These are phyloP conservation scores for Teratosphaeria epicoccoides DNA, from an alignment of 2,329 filamentous ascomycete genomes.

Conservation along the genomic window DNA sequence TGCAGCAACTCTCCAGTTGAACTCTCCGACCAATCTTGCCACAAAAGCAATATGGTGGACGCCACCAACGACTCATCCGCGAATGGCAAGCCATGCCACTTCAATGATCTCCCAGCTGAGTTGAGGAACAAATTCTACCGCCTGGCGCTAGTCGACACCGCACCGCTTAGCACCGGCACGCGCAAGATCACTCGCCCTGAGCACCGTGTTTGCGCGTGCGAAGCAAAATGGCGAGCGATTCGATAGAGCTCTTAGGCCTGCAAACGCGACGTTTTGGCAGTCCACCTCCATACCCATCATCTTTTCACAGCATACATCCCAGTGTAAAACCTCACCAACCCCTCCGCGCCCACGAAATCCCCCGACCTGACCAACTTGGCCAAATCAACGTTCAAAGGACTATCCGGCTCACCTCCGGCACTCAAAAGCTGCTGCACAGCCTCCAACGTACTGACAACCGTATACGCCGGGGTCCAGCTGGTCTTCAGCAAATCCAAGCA, in stretches of 20 bases:
- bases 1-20: too few relatives aligned
- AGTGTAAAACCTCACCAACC: constrained; percentile 63
- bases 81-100: neutral
- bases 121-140: neutral
- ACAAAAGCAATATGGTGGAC: too few relatives aligned
- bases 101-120: neutral
- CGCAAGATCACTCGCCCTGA: too few relatives aligned
- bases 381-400: constrained; percentile 68
- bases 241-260: too few relatives aligned
- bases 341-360: constrained; percentile 56
- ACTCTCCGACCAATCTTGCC: neutral
- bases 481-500: constrained; percentile 76
- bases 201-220: too few relatives aligned
- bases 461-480: constrained; percentile 78
- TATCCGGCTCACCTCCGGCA: constrained; percentile 54
- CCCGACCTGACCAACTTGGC: constrained; percentile 59
- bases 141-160: neutral
- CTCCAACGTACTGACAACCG: constrained; percentile 62
- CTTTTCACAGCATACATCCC: constrained; percentile 33
- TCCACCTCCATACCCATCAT: neutral
- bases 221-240: too few relatives aligned
- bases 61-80: too few relatives aligned
- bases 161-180: neutral
- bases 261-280: neutral
- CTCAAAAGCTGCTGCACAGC: constrained; percentile 61